phyloP scores from a whole-genome alignment of 2,329 filamentous ascomycete species.

The Phoma sp. region DNA sequence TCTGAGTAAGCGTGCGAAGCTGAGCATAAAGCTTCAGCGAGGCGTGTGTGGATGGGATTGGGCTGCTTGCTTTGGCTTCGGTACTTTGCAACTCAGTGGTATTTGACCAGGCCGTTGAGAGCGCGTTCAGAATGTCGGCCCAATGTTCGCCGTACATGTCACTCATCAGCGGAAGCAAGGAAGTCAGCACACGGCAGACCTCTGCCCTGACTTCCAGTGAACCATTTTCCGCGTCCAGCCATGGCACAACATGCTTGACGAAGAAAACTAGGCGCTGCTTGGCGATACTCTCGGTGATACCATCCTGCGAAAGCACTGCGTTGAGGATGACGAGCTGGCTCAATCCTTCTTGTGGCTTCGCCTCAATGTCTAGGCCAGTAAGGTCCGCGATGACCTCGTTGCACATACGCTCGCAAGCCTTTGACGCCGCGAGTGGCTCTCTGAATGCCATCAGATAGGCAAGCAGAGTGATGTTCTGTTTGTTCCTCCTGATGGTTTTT shows the following conservation, averaged over 20 bases:
- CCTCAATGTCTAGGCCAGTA: conserved; percentile 61
- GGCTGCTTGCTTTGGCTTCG: conserved; percentile 30
- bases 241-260: conserved; percentile 77
- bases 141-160: conserved; percentile 91
- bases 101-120: conserved; percentile 49
- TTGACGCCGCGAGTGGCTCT: conserved; percentile 57
- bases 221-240: conserved; percentile 64
- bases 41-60: conserved; percentile 68
- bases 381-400: conserved; percentile 68
- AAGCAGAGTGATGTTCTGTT: conserved; percentile 56
- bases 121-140: conserved; percentile 58
- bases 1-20: conserved; percentile 64
- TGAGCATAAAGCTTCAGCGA: conserved; percentile 74
- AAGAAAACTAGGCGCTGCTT: conserved; percentile 80
- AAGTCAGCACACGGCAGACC: conserved; percentile 60
- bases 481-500: conserved; percentile 37
- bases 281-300: conserved; percentile 57
- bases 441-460: conserved; percentile 59
- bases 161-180: conserved; percentile 74
- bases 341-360: conserved; percentile 54
- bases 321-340: conserved; percentile 63
- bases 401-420: conserved; percentile 60
- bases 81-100: conserved; percentile 35
- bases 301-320: conserved; percentile 59
- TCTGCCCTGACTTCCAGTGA: conserved; percentile 63